Conservation (phyloP, 352 stramenopile species). For the Phytopythium litorale region DNA sequence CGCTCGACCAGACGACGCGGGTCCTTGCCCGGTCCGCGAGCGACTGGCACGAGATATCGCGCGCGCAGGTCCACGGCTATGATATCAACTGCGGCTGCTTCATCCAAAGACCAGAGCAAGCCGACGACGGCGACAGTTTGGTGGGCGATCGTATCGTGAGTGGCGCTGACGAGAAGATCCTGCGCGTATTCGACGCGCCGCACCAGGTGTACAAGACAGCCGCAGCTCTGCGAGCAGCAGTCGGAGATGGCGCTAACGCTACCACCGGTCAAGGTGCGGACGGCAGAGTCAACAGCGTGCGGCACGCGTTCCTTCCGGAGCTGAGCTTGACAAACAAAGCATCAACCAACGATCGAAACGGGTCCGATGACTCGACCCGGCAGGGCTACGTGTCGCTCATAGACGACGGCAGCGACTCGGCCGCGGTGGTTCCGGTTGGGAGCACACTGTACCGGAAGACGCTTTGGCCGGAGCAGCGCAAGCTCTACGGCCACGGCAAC, state of each 20-base stretch:
- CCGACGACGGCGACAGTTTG: constrained; percentile 5
- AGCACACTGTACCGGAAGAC: constrained; percentile 60
- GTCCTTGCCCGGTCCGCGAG: constrained; percentile 24
- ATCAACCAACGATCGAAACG: constrained; percentile 3
- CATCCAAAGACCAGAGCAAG: constrained; percentile 10
- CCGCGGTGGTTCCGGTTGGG: constrained; percentile 45
- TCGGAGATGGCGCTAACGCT: neutral
- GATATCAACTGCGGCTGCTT: constrained; percentile 78
- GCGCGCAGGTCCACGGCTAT: constrained; percentile 78
- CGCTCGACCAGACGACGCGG: constrained; percentile 68
- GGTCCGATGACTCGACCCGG: neutral
- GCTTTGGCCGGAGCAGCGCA: constrained; percentile 71
- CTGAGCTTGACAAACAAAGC: constrained; percentile 78
- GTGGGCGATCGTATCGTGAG: constrained; percentile 48
- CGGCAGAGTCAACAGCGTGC: constrained; percentile 13
- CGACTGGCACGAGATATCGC: constrained; percentile 62
- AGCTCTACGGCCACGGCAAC: constrained; percentile 79
- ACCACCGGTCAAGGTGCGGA: neutral
- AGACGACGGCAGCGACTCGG: constrained; percentile 1
- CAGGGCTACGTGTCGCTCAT: constrained; percentile 27
- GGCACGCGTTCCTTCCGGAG: constrained; percentile 68
- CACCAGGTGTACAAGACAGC: constrained; percentile 35
- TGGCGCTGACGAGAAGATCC: constrained; percentile 80
- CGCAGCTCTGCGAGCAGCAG: constrained; percentile 15
- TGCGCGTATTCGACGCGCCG: constrained; percentile 72